Evolutionary conservation across 2,329 filamentous ascomycete genomes (phyloP).

Genomic region (Stagonosporopsis chrysanthemi): DNA sequence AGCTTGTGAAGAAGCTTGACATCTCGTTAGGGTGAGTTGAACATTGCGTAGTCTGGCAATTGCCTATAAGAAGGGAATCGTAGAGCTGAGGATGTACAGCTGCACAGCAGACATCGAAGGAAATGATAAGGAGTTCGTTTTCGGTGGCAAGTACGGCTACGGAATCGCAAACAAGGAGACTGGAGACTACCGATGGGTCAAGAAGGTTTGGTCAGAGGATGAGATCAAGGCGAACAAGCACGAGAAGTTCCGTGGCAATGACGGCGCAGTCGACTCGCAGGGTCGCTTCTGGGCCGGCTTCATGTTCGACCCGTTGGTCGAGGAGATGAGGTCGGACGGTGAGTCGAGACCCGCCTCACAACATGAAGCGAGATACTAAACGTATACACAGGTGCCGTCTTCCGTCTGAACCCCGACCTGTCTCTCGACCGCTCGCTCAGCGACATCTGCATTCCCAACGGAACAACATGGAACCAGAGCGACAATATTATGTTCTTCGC

Average conservation of each 20-base stretch:
- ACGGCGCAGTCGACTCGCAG: constrained; percentile 79
- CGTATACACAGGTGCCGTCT: constrained; percentile 69
- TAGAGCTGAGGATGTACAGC: constrained; percentile 20
- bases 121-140: constrained; percentile 73
- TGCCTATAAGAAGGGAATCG: neutral
- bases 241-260: constrained; percentile 72
- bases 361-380: neutral
- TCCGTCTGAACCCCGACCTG: constrained; percentile 71
- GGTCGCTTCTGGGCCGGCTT: constrained; percentile 85
- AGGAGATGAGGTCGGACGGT: constrained; percentile 59
- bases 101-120: constrained; percentile 77
- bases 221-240: constrained; percentile 56
- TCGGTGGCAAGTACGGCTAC: constrained; percentile 82
- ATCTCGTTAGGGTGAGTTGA: constrained; percentile 60
- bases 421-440: constrained; percentile 67
- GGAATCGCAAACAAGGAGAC: constrained; percentile 75
- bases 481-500: constrained; percentile 81
- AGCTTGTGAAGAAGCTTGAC: constrained; percentile 63
- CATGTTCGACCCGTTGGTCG: constrained; percentile 80
- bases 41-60: neutral
- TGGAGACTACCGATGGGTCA: constrained; percentile 63
- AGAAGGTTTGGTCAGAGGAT: constrained; percentile 62
- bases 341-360: neutral
- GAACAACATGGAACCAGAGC: constrained; percentile 79
- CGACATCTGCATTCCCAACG: constrained; percentile 80